Percentiles rank a stretch among this genome's conserved stretches.
Evolutionary conservation across 2,329 filamentous ascomycete genomes (phyloP).

Genomic region (Lachnellula arida): DNA sequence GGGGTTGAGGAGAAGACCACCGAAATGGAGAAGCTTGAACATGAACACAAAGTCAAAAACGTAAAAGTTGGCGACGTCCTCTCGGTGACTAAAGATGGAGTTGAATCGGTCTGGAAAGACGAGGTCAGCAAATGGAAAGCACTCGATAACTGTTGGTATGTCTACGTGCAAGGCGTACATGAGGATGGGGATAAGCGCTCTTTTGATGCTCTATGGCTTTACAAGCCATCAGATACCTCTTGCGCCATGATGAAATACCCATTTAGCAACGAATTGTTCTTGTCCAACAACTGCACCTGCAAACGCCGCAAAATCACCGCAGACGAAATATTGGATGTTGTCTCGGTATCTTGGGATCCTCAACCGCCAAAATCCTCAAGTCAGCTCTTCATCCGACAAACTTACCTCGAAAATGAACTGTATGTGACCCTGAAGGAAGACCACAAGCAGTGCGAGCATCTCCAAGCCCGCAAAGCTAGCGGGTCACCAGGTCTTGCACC

Average conservation of each 20-base stretch:
- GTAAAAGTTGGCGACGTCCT: slow-evolving; percentile 48
- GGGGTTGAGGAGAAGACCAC: neutral
- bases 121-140: slow-evolving; percentile 39
- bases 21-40: slow-evolving; percentile 21
- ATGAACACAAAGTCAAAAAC: slow-evolving; percentile 41
- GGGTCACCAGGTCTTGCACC: neutral
- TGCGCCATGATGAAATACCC: slow-evolving; percentile 66
- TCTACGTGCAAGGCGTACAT: slow-evolving; percentile 58
- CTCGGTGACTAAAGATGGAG: slow-evolving; percentile 39
- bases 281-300: slow-evolving; percentile 74
- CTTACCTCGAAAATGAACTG: slow-evolving; percentile 55
- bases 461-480: slow-evolving; percentile 13
- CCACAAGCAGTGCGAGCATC: slow-evolving; percentile 51
- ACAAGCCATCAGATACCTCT: slow-evolving; percentile 64
- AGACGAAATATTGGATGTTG: slow-evolving; percentile 52
- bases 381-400: slow-evolving; percentile 67
- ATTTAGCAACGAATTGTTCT: slow-evolving; percentile 67
- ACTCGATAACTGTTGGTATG: slow-evolving; percentile 60
- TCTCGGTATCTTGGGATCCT: slow-evolving; percentile 55
- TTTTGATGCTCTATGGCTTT: slow-evolving; percentile 71
- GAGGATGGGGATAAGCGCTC: slow-evolving; percentile 32
- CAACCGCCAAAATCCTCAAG: slow-evolving; percentile 34
- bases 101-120: slow-evolving; percentile 52
- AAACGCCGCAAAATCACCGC: slow-evolving; percentile 41
- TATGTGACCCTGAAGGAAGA: slow-evolving; percentile 54